Base-by-base conservation (phyloP, 257 asterid genomes). In the Plantago ovata region DNA sequence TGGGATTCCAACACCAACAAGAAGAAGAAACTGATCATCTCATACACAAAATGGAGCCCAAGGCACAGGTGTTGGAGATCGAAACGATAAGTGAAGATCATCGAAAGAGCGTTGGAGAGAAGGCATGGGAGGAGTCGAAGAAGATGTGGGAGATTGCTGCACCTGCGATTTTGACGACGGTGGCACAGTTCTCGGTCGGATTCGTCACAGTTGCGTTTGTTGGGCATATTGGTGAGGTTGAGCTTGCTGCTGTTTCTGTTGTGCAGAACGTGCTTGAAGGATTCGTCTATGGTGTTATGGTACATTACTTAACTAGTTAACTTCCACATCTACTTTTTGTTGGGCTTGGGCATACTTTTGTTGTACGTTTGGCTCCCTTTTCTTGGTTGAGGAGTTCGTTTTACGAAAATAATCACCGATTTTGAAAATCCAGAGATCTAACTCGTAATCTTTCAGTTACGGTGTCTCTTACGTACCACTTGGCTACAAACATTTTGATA, bases 241-340 rank as follows among this genome's bases (percentile, higher is more conserved):
- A 89, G 55, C 85, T 89, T 28, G 95, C 97, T 15, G 95, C 94
- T 33, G 86, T 89, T 33, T 83, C 95, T 2, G 67, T 89, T 16
- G 94, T 83, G 9, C 94, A 83, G 79, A 84, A 81, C 62, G 95
- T 89, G 19, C 71, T 89, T n/a, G 92, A 81, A 66, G 95, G 95
- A 13, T 89, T 86, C 21, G 95, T 81, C 13, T 89, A 60, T 48
- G 95, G 97, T 50, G 45, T 89, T 19, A 86, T 89, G 97, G 94
- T 85, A 65, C 15, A 68, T 48, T n/a, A n/a, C n/a, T n/a, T n/a
- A n/a, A n/a, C n/a, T n/a, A n/a, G n/a, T n/a, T n/a, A n/a, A n/a
- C n/a, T n/a, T n/a, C n/a, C n/a, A n/a, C n/a, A n/a, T n/a, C n/a
- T n/a, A n/a, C n/a, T n/a, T n/a, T n/a, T n/a, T n/a, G n/a, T n/a